Base-by-base conservation (phyloP, 2,329 filamentous ascomycete species). In the Ceratocystis harringtonii region DNA sequence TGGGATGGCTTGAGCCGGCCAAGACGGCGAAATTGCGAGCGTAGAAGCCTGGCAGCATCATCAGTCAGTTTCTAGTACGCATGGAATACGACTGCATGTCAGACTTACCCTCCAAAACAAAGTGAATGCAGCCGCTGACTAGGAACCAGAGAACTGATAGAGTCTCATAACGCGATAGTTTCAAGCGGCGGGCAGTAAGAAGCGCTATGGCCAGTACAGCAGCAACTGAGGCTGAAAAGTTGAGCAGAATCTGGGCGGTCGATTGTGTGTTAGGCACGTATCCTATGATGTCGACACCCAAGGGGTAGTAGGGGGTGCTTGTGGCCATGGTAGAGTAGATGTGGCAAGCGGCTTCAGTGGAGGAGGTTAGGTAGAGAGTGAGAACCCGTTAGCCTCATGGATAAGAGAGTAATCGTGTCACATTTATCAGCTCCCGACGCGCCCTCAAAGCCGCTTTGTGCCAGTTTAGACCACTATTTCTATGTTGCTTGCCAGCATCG, bases 71-170 rank as follows among this genome's bases (percentile, higher is more conserved):
- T 28, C 7, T n/a, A 36, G 2, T 41, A 28, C 60, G 12, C 17
- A 8, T 1, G 5, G 30, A 45, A 41, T 32, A 61, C n/a, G 45
- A 7, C 25, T 17, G 60, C 8, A 30, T 44, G 43, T 32, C 65
- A 45, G 30, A 25, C 65, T 41, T 68, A 75, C 74, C 76, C 70
- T 80, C 77, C 48, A 79, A 75, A 69, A 77, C 73, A 25, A 76
- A 63, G 68, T 78, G 76, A 67, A 78, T 78, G 68, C 69, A 81
- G 73, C 76, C 81, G 80, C 87, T 89, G 15, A 92, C 78, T 25
- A 86, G 80, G 73, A 92, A 92, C 89, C 89, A 92, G 75, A 90
- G 75, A 25, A 87, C 81, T 3, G 81, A 81, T 12, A 80, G 70
- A 58, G 84, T 78, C 69, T 90, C 87, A 30, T 72, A 73, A 6